These are phyloP conservation scores for Tolypocladium endophyticum DNA, from an alignment of 2,329 filamentous ascomycete genomes.

Conservation along the genomic window DNA sequence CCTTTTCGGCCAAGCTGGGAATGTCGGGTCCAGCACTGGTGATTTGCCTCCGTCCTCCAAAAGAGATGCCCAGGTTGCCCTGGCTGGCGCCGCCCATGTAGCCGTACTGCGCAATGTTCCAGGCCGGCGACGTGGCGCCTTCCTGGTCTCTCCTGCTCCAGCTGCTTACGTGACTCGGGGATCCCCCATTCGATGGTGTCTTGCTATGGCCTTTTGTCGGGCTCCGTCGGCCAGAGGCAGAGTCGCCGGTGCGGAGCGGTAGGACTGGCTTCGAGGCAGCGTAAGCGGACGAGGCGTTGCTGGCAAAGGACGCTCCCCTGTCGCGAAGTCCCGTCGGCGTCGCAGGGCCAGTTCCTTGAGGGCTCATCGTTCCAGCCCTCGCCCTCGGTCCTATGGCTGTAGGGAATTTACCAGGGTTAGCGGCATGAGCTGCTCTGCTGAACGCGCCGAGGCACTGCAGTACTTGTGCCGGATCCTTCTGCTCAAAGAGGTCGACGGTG, in stretches of 20 bases:
- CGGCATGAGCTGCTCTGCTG: conserved; percentile 69
- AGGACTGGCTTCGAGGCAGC: conserved; percentile 26
- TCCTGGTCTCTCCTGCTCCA: conserved; percentile 87
- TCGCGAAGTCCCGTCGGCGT: conserved; percentile 36
- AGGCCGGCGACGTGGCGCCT: conserved; percentile 71
- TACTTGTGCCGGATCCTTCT: conserved; percentile 93
- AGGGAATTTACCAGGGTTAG: conserved; percentile 66
- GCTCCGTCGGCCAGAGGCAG: conserved; percentile 45
- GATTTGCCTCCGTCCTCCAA: conserved; percentile 86
- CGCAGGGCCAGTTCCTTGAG: conserved; percentile 49
- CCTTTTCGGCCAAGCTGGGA: conserved; percentile 75
- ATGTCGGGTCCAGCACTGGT: conserved; percentile 72
- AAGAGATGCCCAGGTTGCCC: conserved; percentile 86
- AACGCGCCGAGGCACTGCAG: conserved; percentile 87
- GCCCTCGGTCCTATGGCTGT: conserved; percentile 64
- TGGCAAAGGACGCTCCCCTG: conserved; percentile 44
- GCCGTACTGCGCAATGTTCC: conserved; percentile 97
- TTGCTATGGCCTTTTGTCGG: conserved; percentile 50
- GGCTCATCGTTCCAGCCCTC: conserved; percentile 48
- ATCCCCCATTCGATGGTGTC: conserved; percentile 29
- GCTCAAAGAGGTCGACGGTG: conserved; percentile 91
- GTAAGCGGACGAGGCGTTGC: conserved; percentile 45
- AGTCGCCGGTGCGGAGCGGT: conserved; percentile 42
- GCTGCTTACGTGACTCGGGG: conserved; percentile 57
- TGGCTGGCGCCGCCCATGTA: conserved; percentile 98